Evolutionary conservation across 768 basidiomycete genomes (phyloP), one percentile per base, ranked within the genome.

Genomic region (Calocybe cyanea): DNA sequence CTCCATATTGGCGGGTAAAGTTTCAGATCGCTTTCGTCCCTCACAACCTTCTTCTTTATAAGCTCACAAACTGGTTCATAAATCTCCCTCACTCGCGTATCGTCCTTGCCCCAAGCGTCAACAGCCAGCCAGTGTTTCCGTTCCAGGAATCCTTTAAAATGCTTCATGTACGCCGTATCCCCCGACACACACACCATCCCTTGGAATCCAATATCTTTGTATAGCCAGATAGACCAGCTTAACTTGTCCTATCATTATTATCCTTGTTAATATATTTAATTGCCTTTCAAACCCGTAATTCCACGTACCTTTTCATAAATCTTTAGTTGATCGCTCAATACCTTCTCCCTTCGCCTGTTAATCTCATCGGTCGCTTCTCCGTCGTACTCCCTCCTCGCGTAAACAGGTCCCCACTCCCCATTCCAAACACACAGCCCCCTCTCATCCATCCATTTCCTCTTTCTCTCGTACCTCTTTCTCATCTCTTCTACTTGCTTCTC

Each of bases 191-290:
- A 78, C 20, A 86, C 82, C 87, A 91, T 88, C 30, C 88, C 88
- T 65, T 88, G 85, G 74, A 84, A 85, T 14, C 86, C 86, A 54
- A 87, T 85, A 55, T 87, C 85, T 56, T 86, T 92, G 76, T 87
- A 92, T 15, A 89, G 66, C 90, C 90, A 92, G 68, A 91, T 92
- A 0, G 83, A 82, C 87, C 87, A 90, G 59, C 78, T 81, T 45
- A 84, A 62, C 19, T 76, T 77, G 54, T 80, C 81, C 80, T 83
- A 43, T 18, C 25, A n/a, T n/a, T n/a, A n/a, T n/a, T n/a, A n/a
- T n/a, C n/a, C n/a, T n/a, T n/a, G n/a, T n/a, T n/a, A n/a, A n/a
- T n/a, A n/a, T n/a, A n/a, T n/a, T n/a, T n/a, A n/a, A n/a, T n/a
- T n/a, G n/a, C n/a, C n/a, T n/a, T n/a, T n/a, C n/a, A n/a, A n/a